Base-by-base conservation (phyloP, 257 asterid genomes). In the Nicotiana paniculata region DNA sequence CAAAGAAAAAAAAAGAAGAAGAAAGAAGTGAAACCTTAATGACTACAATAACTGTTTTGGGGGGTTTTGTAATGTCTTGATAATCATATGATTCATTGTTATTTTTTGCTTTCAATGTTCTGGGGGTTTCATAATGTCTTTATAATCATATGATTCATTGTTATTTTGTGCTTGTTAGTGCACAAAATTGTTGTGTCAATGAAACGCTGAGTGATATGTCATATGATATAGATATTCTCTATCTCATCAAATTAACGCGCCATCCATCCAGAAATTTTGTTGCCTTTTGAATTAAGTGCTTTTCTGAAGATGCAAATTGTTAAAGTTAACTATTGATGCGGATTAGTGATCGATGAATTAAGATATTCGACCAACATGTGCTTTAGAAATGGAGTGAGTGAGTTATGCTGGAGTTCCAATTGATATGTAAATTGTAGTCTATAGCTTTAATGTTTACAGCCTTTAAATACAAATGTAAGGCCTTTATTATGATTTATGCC, bases 241-340 rank as follows among this genome's bases (percentile, higher is more conserved):
- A 72, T 72, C 21, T 46, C 59, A 72, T 46, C 7, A 21, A 72
- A 46, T 21, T 72, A 43, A 12, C 9, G 4, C 17, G 12, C 17
- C 72, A 13, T 72, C 59, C 48, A 43, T 46, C 59, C 59, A 43
- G 2, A 4, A 11, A 2, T 12, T 6, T 11, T 21, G 48, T 43
- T 69, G 33, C 58, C 11, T 72, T 43, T 11, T n/a, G 21, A 24
- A 70, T 70, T 11, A 72, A 21, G n/a, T 70, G 11, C 1, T 46
- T 61, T 72, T 72, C 59, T 72, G 59, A 72, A 72, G 59, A 46
- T 72, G 37, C 78, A 72, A 43, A 21, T 72, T 72, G 59, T 72
- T 72, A 72, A 33, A 43, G 78, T 43, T 46, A 30, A 43, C 35
- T 43, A 70, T 70, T 43, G 48, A 12, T 46, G 59, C 13, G 12